phyloP scores from a whole-genome alignment of 2,329 filamentous ascomycete genomes.

The Claviceps fusiformis region DNA sequence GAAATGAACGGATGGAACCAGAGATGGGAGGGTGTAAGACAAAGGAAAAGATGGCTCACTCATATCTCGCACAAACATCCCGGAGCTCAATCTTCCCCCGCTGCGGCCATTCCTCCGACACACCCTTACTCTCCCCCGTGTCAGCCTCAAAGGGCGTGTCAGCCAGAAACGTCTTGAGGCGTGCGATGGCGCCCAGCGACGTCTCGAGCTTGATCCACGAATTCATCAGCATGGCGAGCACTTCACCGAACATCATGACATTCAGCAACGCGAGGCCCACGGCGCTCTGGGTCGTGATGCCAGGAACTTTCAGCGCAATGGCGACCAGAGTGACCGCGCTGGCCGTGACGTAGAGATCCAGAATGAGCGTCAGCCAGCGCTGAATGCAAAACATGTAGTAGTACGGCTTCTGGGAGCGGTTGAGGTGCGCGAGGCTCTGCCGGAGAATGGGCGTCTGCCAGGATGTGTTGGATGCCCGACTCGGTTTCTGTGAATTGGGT shows the following conservation, averaged over 20 bases:
- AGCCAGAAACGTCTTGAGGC: slow-evolving; percentile 5
- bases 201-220: slow-evolving; percentile 9
- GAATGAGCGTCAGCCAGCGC: slow-evolving; percentile 29
- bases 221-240: slow-evolving; percentile 3
- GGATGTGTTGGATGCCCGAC: slow-evolving; percentile 13
- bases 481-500: slow-evolving; percentile 24
- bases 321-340: slow-evolving; percentile 18
- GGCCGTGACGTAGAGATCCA: slow-evolving; percentile 20
- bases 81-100: no score
- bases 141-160: not conserved
- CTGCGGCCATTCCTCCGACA: no score
- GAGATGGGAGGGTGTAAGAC: no score
- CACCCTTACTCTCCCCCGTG: no score
- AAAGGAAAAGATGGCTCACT: no score
- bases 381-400: slow-evolving; percentile 31
- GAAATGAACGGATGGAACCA: no score
- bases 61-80: no score
- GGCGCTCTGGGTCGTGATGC: not conserved
- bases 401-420: slow-evolving; percentile 10
- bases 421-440: slow-evolving; percentile 28
- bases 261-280: slow-evolving; percentile 6
- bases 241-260: slow-evolving; percentile 4
- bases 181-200: slow-evolving; percentile 11
- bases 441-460: slow-evolving; percentile 20
- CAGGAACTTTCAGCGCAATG: slow-evolving; percentile 16